Base-by-base conservation (phyloP, 176 grass and related monocot genomes). In the Pontederia crassipes region DNA sequence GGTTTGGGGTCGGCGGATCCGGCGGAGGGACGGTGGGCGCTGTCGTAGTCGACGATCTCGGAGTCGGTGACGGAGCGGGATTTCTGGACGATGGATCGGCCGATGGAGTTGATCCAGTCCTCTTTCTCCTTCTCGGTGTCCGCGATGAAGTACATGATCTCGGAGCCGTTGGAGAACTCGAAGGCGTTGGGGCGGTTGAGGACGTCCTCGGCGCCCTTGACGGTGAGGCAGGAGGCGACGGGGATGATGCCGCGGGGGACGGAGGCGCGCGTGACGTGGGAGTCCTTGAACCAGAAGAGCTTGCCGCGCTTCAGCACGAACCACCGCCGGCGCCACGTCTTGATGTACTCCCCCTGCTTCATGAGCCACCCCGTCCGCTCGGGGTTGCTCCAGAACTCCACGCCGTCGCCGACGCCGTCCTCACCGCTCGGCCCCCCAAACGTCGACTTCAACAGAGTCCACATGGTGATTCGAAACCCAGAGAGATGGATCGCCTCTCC, bases 131-230 rank as follows among this genome's bases (percentile, higher is more conserved):
- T 95, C 74, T 95, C 90, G 17, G 86, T 81, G 45, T 95, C 86
- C 16, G 86, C 86, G 64, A 95, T 95, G 83, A 95, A 95, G 83
- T 95, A 95, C 90, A 95, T 95, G 80, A 86, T 89, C 45, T 95
- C 86, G 53, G 68, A 8, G 8, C 82, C 72, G 55, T 80, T 95
- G 60, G 90, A 95, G 53, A 95, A 77, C 80, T 95, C 90, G 72
- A 95, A 95, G 47, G 90, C 90, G 66, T 86, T 87, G 73, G 82
- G 80, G 35, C 90, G 86, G 54, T 95, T 89, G 59, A 95, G 83
- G 54, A 86, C 80, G 64, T 95, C 90, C 80, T 95, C 90, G 66
- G 90, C 90, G 64, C 90, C 90, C 71, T 95, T 95, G 53, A 89
- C 90, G 27, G 86, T 89, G 72, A 87, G 86, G 74, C 90, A 95